Evolutionary conservation across 1,284 basidiomycete species (phyloP).

Genomic region (Malassezia pachydermatis): DNA sequence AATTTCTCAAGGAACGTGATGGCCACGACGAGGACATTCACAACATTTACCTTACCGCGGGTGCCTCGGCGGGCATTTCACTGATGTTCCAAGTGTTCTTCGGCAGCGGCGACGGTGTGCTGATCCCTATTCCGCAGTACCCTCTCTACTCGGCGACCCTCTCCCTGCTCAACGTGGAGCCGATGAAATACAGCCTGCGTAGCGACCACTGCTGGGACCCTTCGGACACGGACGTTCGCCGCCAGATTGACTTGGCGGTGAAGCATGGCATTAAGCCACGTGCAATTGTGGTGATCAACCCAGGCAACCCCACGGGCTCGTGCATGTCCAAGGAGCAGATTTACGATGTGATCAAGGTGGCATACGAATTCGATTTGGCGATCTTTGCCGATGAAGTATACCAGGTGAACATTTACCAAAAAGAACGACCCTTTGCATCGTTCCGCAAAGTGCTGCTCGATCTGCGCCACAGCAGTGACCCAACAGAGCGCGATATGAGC

Average conservation of each 20-base stretch:
- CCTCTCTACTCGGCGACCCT: constrained; percentile 92
- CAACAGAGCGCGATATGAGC: constrained; percentile 28
- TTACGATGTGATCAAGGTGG: constrained; percentile 34
- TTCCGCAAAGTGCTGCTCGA: constrained; percentile 45
- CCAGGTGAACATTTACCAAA: constrained; percentile 44
- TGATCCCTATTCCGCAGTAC: constrained; percentile 97
- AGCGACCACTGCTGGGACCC: constrained; percentile 76
- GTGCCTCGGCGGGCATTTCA: constrained; percentile 83
- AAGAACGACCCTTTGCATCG: constrained; percentile 36
- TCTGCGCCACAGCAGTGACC: constrained; percentile 21
- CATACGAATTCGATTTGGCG: constrained; percentile 36
- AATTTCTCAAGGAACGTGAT: constrained; percentile 61
- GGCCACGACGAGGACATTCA: constrained; percentile 66
- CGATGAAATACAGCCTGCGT: constrained; percentile 80
- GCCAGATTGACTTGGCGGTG: constrained; percentile 61
- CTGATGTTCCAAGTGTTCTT: constrained; percentile 76
- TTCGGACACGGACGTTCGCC: constrained; percentile 61
- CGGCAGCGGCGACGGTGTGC: constrained; percentile 59
- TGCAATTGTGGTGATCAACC: constrained; percentile 43
- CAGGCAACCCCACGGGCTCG: constrained; percentile 44
- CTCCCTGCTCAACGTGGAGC: constrained; percentile 68
- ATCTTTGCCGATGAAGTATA: constrained; percentile 47
- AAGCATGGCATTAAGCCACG: constrained; percentile 53
- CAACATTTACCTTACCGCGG: constrained; percentile 84
- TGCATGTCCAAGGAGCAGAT: constrained; percentile 39